Conservation (phyloP, 2,329 filamentous ascomycete genomes). For the Botrytis byssoidea region DNA sequence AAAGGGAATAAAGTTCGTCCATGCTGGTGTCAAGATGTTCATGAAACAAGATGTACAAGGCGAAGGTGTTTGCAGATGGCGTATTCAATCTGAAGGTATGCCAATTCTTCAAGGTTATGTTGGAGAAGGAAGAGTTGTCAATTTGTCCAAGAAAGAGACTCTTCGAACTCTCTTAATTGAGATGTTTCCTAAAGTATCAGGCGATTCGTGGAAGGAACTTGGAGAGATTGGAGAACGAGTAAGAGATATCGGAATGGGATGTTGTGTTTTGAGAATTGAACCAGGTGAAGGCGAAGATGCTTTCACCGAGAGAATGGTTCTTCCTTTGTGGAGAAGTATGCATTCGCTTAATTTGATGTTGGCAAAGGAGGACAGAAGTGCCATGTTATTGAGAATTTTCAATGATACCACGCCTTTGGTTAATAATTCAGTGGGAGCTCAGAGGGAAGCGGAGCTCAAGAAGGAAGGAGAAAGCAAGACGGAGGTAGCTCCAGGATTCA, state of each 20-base stretch:
- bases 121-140: conserved; percentile 71
- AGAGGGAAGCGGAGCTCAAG: conserved; percentile 29
- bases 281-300: conserved; percentile 61
- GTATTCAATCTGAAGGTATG: conserved; percentile 93
- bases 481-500: conserved; percentile 26
- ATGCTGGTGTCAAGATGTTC: conserved; percentile 98
- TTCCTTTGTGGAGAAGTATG: conserved; percentile 92
- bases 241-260: conserved; percentile 79
- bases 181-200: conserved; percentile 90
- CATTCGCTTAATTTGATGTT: conserved; percentile 95
- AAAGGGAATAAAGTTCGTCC: conserved; percentile 89
- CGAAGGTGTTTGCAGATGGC: conserved; percentile 84
- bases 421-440: conserved; percentile 47
- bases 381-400: conserved; percentile 87
- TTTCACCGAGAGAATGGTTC: conserved; percentile 74
- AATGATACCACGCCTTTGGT: conserved; percentile 85
- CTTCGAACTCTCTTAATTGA: conserved; percentile 81
- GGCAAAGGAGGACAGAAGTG: conserved; percentile 91
- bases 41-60: conserved; percentile 94
- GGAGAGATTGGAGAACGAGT: conserved; percentile 87
- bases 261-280: conserved; percentile 84
- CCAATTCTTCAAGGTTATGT: conserved; percentile 90
- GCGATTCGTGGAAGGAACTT: conserved; percentile 70
- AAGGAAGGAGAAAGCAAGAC: conserved; percentile 19
- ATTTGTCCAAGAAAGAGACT: conserved; percentile 73